Percentiles rank a stretch among this genome's conserved stretches.
These are phyloP conservation scores for Pterulicium gracile DNA, from an alignment of 1,284 basidiomycete species.

Conservation along the genomic window DNA sequence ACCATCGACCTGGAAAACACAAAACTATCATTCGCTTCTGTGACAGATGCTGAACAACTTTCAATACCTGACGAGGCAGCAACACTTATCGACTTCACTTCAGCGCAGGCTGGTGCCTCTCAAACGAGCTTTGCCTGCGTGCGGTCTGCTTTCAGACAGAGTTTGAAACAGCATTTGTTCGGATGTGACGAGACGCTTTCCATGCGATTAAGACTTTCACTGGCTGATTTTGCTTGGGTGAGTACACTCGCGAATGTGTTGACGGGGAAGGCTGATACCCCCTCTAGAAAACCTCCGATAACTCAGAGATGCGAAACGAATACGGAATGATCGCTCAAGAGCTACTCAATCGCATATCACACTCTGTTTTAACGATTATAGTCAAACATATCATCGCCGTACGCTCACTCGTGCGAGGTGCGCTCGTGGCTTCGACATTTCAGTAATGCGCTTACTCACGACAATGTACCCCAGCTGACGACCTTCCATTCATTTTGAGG, in stretches of 20 bases:
- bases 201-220: constrained; percentile 41
- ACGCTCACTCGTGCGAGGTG: constrained; percentile 32
- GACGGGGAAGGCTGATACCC: constrained; percentile 10
- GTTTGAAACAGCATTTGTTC: constrained; percentile 45
- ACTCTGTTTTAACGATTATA: constrained; percentile 41
- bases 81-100: no score
- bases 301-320: constrained; percentile 25
- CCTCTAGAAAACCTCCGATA: constrained; percentile 33
- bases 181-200: constrained; percentile 43
- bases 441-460: constrained; percentile 8
- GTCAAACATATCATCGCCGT: constrained; percentile 44
- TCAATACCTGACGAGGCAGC: no score
- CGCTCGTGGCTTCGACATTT: constrained; percentile 15
- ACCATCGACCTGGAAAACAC: no score
- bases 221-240: constrained; percentile 60
- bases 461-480: constrained; percentile 33
- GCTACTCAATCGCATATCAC: constrained; percentile 40
- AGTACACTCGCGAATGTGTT: constrained; percentile 13
- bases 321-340: constrained; percentile 40
- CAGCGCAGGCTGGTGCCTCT: not conserved
- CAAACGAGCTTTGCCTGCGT: no score
- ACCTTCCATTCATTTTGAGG: constrained; percentile 46
- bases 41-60: no score
- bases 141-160: constrained; percentile 19
- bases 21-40: no score